phyloP scores from a whole-genome alignment of 2,329 filamentous ascomycete genomes.

The Fusarium mangiferae region DNA sequence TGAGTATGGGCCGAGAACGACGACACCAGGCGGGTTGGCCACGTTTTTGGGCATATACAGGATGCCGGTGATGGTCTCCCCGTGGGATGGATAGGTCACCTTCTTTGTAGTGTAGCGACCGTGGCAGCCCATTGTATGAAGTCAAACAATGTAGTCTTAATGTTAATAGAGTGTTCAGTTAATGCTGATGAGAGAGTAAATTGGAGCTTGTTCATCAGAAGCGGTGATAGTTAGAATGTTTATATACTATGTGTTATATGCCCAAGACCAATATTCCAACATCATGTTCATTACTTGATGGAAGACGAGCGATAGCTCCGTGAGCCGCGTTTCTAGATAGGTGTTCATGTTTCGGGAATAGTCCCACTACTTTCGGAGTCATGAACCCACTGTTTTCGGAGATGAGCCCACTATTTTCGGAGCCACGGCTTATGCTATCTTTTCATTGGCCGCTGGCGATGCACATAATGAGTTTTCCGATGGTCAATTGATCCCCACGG shows the following conservation, averaged over 20 bases:
- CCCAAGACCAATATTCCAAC: background rate
- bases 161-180: background rate
- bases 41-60: background rate
- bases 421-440: no score
- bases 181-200: background rate
- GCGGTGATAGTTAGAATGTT: background rate
- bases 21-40: background rate
- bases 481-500: background rate
- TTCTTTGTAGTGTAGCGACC: background rate
- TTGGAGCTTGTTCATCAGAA: accelerated
- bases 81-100: background rate
- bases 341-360: background rate
- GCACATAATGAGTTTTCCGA: background rate
- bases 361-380: background rate
- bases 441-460: no score
- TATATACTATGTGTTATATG: background rate
- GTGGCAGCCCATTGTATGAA: background rate
- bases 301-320: no score
- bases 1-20: background rate
- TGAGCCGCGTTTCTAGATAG: accelerated
- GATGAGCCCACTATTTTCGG: background rate
- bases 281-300: no score
- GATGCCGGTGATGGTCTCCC: background rate
- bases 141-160: background rate
- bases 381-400: background rate